Conservation (phyloP, 2,329 filamentous ascomycete genomes). For the Orbilia quercus region DNA sequence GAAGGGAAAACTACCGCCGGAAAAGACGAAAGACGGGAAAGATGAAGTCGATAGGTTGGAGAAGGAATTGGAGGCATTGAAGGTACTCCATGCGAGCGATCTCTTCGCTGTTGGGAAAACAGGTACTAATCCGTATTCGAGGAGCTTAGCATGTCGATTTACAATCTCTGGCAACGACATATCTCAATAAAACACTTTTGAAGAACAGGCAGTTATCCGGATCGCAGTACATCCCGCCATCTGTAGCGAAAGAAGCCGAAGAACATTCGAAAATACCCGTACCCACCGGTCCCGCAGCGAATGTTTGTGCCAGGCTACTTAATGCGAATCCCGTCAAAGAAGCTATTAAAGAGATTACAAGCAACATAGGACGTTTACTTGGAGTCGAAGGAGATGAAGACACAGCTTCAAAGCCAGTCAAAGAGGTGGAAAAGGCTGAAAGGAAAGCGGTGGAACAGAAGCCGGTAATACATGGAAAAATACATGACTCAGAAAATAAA, state of each 20-base stretch:
- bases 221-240: conserved; percentile 64
- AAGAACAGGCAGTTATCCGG: conserved; percentile 67
- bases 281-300: conserved; percentile 61
- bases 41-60: conserved; percentile 70
- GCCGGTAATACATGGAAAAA: conserved; percentile 8
- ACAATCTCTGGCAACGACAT: conserved; percentile 64
- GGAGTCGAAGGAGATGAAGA: conserved; percentile 25
- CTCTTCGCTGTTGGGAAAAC: background rate
- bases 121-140: conserved; percentile 2
- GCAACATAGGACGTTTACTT: conserved; percentile 27
- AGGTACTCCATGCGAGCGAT: conserved; percentile 59
- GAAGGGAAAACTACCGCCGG: conserved; percentile 13
- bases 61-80: conserved; percentile 69
- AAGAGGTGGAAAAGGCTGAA: conserved; percentile 8
- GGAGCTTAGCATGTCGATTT: conserved; percentile 64
- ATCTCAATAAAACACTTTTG: conserved; percentile 67
- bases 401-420: conserved; percentile 15
- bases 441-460: conserved; percentile 13
- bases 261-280: conserved; percentile 56
- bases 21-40: conserved; percentile 62
- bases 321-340: conserved; percentile 69
- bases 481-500: background rate
- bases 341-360: conserved; percentile 63
- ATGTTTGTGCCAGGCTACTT: conserved; percentile 69
- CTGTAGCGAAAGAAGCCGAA: conserved; percentile 61